Evolutionary conservation across 345 rosid genomes (phyloP), one percentile per base, ranked within the genome.

Genomic region (rapeseed (Brassica napus)): DNA sequence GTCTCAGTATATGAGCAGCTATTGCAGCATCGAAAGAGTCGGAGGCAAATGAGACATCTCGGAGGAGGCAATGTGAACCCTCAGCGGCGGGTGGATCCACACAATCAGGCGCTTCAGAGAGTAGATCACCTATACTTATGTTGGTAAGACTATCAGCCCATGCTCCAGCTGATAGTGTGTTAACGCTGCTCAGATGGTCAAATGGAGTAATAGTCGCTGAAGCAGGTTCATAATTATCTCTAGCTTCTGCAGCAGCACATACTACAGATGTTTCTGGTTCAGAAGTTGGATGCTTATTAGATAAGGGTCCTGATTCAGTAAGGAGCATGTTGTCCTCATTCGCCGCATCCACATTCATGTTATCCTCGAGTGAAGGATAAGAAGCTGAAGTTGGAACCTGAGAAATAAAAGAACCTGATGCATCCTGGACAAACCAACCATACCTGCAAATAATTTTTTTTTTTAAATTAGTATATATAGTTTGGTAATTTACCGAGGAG

Each of bases 21-120:
- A 95, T 90, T 66, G 92, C 99, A 72, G 98, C 99, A 84, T 96
- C 99, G 61, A 96, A 96, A 65, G 99, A 96, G 84, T 96, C 98
- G 14, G 95, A 93, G 84, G 89, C 90, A 80, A 90, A 89, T 15
- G 97, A 71, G 59, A 84, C 80, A 74, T 87, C 93, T 68, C 87
- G 89, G 65, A 84, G 86, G 73, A 84, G 88, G 84, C 82, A 84
- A 35, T 84, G 88, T 77, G 84, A 84, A 64, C 82, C 85, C 70
- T 82, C 89, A 24, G 80, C 21, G 42, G 72, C 75, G n/a, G 86
- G 80, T 55, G 79, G 70, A 69, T 86, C 88, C 60, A 18, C 82
- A 75, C 83, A 73, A 39, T 87, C 82, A 73, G 92, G 90, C 47
- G 84, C 90, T 65, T 90, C 97, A 72, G 90, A 82, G 30, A 96